These are phyloP conservation scores for Carex myosuroides DNA, from an alignment of 176 grass and related monocot species.

Conservation along the genomic window DNA sequence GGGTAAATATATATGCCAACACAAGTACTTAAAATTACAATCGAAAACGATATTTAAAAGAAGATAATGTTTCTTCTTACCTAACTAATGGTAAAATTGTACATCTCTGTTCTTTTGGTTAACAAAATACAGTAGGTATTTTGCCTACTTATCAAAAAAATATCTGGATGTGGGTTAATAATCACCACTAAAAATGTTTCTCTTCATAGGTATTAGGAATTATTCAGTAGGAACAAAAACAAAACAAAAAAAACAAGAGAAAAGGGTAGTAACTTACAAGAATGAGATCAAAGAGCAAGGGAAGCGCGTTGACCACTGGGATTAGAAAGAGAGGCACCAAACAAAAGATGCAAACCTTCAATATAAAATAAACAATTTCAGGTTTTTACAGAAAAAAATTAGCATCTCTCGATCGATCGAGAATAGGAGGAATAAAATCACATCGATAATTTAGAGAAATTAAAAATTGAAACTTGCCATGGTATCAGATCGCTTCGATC, in stretches of 20 bases:
- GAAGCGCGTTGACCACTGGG: conserved; percentile 91
- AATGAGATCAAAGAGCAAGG: conserved; percentile 78
- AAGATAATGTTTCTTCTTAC: background rate
- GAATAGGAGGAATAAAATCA: background rate
- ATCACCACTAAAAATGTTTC: background rate
- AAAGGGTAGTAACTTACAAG: conserved; percentile 31
- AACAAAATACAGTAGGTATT: no score
- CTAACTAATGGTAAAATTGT: background rate
- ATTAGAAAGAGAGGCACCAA: conserved; percentile 87
- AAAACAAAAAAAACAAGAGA: background rate
- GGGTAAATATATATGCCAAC: background rate
- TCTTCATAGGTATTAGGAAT: background rate
- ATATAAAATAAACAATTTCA: background rate
- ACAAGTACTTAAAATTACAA: background rate
- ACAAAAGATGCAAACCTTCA: conserved; percentile 73
- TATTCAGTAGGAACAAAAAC: background rate
- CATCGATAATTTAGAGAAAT: background rate
- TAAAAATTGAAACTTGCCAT: conserved; percentile 25
- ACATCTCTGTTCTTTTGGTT: no score
- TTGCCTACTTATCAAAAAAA: no score
- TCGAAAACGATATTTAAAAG: background rate
- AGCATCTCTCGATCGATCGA: background rate
- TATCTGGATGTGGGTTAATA: background rate
- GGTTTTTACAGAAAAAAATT: background rate
- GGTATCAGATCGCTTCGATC: conserved; percentile 13